Evolutionary conservation across 148 eudicot species (phyloP).

Genomic region (Agrostemma githago): DNA sequence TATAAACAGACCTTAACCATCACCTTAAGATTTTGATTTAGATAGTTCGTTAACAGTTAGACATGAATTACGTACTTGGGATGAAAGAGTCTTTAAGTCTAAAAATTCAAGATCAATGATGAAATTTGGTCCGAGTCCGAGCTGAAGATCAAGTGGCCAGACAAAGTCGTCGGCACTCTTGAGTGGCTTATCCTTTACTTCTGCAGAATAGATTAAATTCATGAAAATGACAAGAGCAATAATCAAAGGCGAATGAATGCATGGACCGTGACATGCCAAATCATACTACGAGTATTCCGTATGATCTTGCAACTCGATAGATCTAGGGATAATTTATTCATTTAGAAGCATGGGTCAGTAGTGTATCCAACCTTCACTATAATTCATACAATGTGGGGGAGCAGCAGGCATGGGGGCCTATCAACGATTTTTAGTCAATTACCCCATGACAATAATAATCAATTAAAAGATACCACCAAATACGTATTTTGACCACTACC

Average conservation of each 20-base stretch:
- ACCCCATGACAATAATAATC: neutral
- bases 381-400: neutral
- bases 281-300: neutral
- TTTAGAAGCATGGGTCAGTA: neutral
- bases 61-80: conserved; percentile 61
- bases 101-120: conserved; percentile 86
- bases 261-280: neutral
- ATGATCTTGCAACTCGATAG: too few species aligned
- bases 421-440: neutral
- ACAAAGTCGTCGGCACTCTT: conserved; percentile 71
- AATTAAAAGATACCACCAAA: neutral
- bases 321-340: neutral
- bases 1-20: too few species aligned
- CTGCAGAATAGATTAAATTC: conserved; percentile 33
- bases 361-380: neutral
- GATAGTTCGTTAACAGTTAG: too few species aligned
- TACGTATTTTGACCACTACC: neutral
- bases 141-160: conserved; percentile 77
- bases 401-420: neutral
- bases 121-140: conserved; percentile 46
- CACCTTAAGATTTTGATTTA: too few species aligned
- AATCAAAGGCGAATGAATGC: neutral
- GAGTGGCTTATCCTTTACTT: conserved; percentile 61
- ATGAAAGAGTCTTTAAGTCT: conserved; percentile 58
- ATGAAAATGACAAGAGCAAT: neutral